Base-by-base conservation (phyloP, 768 basidiomycete species). In the Trametes punicea region DNA sequence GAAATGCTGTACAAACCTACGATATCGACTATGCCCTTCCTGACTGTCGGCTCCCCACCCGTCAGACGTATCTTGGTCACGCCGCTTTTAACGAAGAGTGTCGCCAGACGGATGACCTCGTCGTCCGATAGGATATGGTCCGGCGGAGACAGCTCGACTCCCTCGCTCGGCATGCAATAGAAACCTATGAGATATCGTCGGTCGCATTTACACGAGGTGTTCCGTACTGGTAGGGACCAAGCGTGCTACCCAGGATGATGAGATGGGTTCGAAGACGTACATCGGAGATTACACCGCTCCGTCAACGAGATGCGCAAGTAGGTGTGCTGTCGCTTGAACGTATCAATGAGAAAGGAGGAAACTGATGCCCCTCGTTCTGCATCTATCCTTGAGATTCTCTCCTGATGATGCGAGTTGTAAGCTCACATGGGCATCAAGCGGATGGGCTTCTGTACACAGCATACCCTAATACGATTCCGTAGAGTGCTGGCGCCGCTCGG, bases 231-330 rank as follows among this genome's bases (percentile, higher is more conserved):
- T 46, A 46, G 50, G 25, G 56, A 36, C 45, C 34, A 25, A 10
- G 26, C 34, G 25, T 3, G 30, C 13, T 18, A 2, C 25, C 26
- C 33, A 27, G 23, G 25, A 13, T 25, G 44, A 15, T 38, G 4
- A 15, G 18, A 18, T 33, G 31, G 27, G 30, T 6, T 26, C 10
- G 26, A 18, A 18, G 23, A 67, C 74, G 34, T 59, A 88, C 93
- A 94, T 71, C 93, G 81, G 53, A 95, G 74, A 73, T 94, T 95
- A 71, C 93, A 95, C 57, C 82, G 77, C 69, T 94, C 93, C 0
- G 92, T 93, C 31, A 94, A 73, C 1, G 88, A 90, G 49, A 94
- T 92, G 29, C 92, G 83, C n/a, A 95, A 78, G 69, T 95, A 95
- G 67, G 90, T 84, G 68, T 94, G 93, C 52, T 74, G 76, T 20